These are phyloP conservation scores for Chamaenerion angustifolium DNA, from an alignment of 345 rosid species.

Conservation along the genomic window DNA sequence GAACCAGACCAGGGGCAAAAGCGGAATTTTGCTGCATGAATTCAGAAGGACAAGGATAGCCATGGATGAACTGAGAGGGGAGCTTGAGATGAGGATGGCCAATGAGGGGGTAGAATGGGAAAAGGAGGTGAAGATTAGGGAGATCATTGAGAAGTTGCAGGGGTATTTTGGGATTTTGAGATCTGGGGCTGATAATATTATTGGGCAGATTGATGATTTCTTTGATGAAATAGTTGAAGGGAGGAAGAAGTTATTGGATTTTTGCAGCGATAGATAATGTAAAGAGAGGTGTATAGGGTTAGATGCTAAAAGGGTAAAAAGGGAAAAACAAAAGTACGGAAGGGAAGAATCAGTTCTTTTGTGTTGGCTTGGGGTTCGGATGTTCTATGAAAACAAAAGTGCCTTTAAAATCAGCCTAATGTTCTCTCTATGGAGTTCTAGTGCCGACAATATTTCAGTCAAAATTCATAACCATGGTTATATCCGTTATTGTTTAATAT, in stretches of 20 bases:
- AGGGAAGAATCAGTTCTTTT: too few relatives aligned
- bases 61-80: conserved; percentile 56
- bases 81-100: conserved; percentile 30
- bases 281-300: too few relatives aligned
- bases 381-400: too few relatives aligned
- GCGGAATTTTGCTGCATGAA: conserved; percentile 44
- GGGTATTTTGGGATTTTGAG: conserved; percentile 49
- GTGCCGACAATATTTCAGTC: too few relatives aligned
- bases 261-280: conserved; percentile 53
- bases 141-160: conserved; percentile 39
- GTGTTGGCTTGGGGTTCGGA: too few relatives aligned
- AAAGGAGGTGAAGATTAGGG: conserved; percentile 14
- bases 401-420: too few relatives aligned
- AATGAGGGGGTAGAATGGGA: conserved; percentile 13
- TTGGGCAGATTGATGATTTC: conserved; percentile 75
- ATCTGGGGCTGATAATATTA: conserved; percentile 50
- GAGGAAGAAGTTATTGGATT: conserved; percentile 63
- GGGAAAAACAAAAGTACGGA: too few relatives aligned
- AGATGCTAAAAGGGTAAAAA: too few relatives aligned
- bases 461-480: too few relatives aligned
- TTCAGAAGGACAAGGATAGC: conserved; percentile 38
- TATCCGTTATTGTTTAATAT: too few relatives aligned
- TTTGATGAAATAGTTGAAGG: conserved; percentile 86
- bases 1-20: conserved; percentile 28
- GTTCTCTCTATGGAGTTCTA: too few relatives aligned